Evolutionary conservation across 2,329 filamentous ascomycete genomes (phyloP), one percentile per base, ranked within the genome.

Genomic region (Kalaharituber pfeilii): DNA sequence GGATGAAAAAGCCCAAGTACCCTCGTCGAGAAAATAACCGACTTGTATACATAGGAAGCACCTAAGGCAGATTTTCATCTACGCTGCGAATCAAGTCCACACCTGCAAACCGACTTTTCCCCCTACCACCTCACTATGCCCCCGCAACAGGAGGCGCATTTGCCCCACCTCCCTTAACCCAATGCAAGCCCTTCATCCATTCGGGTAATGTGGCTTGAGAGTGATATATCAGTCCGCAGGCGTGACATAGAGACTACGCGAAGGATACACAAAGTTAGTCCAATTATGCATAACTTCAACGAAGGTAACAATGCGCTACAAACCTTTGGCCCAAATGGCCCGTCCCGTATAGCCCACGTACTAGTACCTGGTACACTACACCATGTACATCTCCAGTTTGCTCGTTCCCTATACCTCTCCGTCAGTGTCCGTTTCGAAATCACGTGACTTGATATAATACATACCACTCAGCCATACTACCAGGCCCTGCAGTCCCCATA

Each of bases 301-400:
- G n/a, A 45, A n/a, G 29, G 27, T 15, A 15, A 47, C 18, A 51
- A 29, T 9, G 15, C 4, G 3, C 4, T 18, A 15, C 29, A 49
- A 54, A 61, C 59, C 49, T 55, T 61, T 29, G 47, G 58, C 18
- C 88, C 89, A 53, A 78, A 74, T 13, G 91, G 91, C 24, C 91
- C 91, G 69, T 96, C 88, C 63, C 91, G 76, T 2, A 96, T 89
- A 50, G 86, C 88, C 91, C 91, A 98, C 7, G 95, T 86, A 26
- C 86, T 84, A 50, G 82, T 82, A 15, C 89, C 91, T 80, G 84
- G 89, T 29, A 95, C 80, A 57, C 76, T 75, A 68, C 91, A 98
- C 68, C 96, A 89, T 45, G 74, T 73, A 69, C 91, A 98, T 58
- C 86, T 78, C 91, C 91, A 98, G 44, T 75, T 80, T 59, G 78